Evolutionary conservation across 108 stramenopile genomes (phyloP).

Genomic region (Chaetoceros tenuissimus): DNA sequence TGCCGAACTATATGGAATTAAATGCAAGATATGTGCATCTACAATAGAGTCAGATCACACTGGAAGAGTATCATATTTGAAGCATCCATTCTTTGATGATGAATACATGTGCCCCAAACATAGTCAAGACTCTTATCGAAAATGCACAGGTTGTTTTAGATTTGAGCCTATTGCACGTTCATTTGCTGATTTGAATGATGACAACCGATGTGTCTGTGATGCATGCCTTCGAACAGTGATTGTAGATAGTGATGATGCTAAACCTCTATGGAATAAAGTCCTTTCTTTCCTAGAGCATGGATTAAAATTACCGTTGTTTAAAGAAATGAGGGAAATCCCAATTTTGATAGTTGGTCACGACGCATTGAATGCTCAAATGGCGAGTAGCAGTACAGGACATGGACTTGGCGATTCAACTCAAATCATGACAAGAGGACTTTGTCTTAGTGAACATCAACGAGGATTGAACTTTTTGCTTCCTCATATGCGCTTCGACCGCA

Average conservation of each 20-base stretch:
- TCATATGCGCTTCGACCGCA: constrained; percentile 23
- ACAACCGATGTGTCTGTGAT: constrained; percentile 44
- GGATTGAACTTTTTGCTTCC: constrained; percentile 9
- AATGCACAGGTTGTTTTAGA: constrained; percentile 57
- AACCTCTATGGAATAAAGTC: constrained; percentile 49
- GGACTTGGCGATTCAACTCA: constrained; percentile 32
- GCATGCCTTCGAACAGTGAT: constrained; percentile 52
- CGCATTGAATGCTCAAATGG: constrained; percentile 38
- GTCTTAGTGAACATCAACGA: constrained; percentile 44
- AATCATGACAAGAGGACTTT: constrained; percentile 55
- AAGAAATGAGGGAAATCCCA: constrained; percentile 42
- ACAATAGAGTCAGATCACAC: constrained; percentile 25
- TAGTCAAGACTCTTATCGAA: constrained; percentile 24
- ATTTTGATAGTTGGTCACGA: constrained; percentile 46
- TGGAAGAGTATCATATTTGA: constrained; percentile 28
- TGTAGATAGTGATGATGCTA: constrained; percentile 37
- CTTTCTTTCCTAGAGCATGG: constrained; percentile 44
- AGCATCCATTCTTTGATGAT: constrained; percentile 60
- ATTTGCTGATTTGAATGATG: constrained; percentile 56
- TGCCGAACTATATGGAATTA: constrained; percentile 37
- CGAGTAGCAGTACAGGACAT: background rate
- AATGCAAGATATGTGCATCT: constrained; percentile 47
- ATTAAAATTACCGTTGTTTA: constrained; percentile 35
- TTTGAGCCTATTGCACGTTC: constrained; percentile 45
- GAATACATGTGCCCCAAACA: constrained; percentile 52